These are phyloP conservation scores for Alternaria arborescens DNA, from an alignment of 2,329 filamentous ascomycete genomes.

Conservation along the genomic window DNA sequence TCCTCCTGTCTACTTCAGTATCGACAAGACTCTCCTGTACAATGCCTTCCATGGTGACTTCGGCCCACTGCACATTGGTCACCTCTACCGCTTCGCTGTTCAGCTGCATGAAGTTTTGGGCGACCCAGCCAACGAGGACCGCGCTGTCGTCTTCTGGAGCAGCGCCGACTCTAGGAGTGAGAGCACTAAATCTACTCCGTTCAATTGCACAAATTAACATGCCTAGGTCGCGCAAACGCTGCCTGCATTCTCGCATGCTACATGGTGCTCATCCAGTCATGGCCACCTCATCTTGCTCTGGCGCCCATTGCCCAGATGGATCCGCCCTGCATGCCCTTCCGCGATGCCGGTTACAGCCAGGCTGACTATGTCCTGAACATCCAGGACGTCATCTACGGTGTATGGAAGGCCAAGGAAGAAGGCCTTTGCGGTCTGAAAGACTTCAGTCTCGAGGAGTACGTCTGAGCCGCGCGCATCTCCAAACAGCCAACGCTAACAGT, in stretches of 20 bases:
- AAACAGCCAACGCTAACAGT: constrained; percentile 25
- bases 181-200: constrained; percentile 45
- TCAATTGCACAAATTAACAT: constrained; percentile 27
- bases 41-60: constrained; percentile 99
- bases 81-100: constrained; percentile 95
- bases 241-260: constrained; percentile 96
- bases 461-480: constrained; percentile 8
- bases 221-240: constrained; percentile 83
- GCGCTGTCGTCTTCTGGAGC: constrained; percentile 96
- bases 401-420: constrained; percentile 99
- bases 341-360: constrained; percentile 97
- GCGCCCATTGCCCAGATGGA: constrained; percentile 97
- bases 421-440: constrained; percentile 89
- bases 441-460: constrained; percentile 89
- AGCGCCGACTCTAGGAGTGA: constrained; percentile 87
- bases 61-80: constrained; percentile 94
- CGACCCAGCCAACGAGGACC: constrained; percentile 86
- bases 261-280: constrained; percentile 98
- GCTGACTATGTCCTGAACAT: constrained; percentile 96
- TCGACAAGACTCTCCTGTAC: constrained; percentile 91
- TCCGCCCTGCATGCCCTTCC: constrained; percentile 97
- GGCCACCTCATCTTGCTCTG: constrained; percentile 94
- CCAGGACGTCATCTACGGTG: constrained; percentile 96
- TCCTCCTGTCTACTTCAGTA: constrained; percentile 90
- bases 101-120: constrained; percentile 95